Conservation (phyloP, 768 basidiomycete genomes). For the Botryobasidium botryosum region DNA sequence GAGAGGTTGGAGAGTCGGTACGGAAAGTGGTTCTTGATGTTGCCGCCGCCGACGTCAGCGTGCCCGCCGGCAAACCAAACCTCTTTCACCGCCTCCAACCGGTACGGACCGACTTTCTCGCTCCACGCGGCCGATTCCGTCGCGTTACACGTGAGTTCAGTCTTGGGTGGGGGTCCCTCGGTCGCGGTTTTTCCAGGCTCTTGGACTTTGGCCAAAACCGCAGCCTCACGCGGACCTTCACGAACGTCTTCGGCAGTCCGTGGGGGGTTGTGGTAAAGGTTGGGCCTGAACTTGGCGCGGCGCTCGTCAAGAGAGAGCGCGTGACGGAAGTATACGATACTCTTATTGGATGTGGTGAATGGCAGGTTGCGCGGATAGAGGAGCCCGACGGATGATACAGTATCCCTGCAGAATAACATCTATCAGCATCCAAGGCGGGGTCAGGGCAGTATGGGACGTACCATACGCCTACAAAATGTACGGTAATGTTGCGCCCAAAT, state of each 20-base stretch:
- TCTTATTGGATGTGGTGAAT: slow-evolving; percentile 2
- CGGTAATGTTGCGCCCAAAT: background rate
- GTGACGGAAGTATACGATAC: slow-evolving; percentile 4
- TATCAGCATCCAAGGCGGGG: too few relatives aligned
- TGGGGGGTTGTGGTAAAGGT: background rate
- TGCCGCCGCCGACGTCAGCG: slow-evolving; percentile 54
- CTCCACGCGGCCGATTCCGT: too few relatives aligned
- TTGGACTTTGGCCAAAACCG: too few relatives aligned
- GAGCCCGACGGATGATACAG: background rate
- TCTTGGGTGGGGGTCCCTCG: too few relatives aligned
- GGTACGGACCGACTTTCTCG: too few relatives aligned
- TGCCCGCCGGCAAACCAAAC: slow-evolving; percentile 8
- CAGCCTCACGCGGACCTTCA: too few relatives aligned
- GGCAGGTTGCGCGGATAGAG: slow-evolving; percentile 2
- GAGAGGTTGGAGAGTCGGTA: slow-evolving; percentile 40
- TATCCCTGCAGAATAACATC: too few relatives aligned
- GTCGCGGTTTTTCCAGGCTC: too few relatives aligned
- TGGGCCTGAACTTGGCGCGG: slow-evolving; percentile 3
- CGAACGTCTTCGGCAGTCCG: too few relatives aligned
- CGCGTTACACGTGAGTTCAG: too few relatives aligned
- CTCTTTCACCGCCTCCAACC: slow-evolving; percentile 6
- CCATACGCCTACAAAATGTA: slow-evolving; percentile 6
- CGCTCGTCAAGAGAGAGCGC: slow-evolving; percentile 6
- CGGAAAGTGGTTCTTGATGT: slow-evolving; percentile 30
- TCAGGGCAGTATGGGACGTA: slow-evolving; percentile 1